Evolutionary conservation across 2,329 filamentous ascomycete species (phyloP).

Genomic region (Fusarium sterilihyphosum): DNA sequence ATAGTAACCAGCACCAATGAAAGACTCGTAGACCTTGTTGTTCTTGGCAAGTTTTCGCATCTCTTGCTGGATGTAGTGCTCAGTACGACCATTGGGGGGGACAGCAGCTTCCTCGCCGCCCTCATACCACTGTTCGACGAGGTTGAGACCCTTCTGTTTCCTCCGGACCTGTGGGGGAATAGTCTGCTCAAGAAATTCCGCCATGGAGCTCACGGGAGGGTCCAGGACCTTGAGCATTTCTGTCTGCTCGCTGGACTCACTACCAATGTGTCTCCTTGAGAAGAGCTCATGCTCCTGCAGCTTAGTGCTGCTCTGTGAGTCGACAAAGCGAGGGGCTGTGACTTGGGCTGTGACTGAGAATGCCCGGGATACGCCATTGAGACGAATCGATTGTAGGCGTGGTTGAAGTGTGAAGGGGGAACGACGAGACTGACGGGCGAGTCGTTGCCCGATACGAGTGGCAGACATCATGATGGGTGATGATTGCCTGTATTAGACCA

Average conservation of each 20-base stretch:
- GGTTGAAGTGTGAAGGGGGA: constrained; percentile 30
- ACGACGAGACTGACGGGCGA: constrained; percentile 39
- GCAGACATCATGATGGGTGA: constrained; percentile 39
- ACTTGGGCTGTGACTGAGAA: constrained; percentile 31
- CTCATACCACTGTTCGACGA: constrained; percentile 45
- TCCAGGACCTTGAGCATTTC: constrained; percentile 84
- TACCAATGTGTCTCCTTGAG: constrained; percentile 86
- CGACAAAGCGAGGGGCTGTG: constrained; percentile 32
- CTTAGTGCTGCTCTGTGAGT: constrained; percentile 31
- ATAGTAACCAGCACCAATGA: constrained; percentile 90
- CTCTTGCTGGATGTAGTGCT: constrained; percentile 51
- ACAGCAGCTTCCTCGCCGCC: constrained; percentile 33
- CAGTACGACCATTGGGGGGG: constrained; percentile 39
- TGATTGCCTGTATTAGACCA: constrained; percentile 5
- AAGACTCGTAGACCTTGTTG: constrained; percentile 65
- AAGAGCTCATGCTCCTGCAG: constrained; percentile 58
- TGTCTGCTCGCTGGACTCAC: constrained; percentile 71
- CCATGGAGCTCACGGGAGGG: constrained; percentile 76
- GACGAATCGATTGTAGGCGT: constrained; percentile 28
- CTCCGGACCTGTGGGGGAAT: constrained; percentile 75
- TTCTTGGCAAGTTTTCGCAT: constrained; percentile 65
- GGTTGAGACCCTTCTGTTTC: constrained; percentile 39
- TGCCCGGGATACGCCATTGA: constrained; percentile 17
- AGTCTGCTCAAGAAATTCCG: constrained; percentile 86
- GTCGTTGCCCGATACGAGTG: constrained; percentile 42